Percentiles rank a stretch among this genome's conserved stretches.
phyloP scores from a whole-genome alignment of 305 asterid species.

The Stenogyne calaminthoides region DNA sequence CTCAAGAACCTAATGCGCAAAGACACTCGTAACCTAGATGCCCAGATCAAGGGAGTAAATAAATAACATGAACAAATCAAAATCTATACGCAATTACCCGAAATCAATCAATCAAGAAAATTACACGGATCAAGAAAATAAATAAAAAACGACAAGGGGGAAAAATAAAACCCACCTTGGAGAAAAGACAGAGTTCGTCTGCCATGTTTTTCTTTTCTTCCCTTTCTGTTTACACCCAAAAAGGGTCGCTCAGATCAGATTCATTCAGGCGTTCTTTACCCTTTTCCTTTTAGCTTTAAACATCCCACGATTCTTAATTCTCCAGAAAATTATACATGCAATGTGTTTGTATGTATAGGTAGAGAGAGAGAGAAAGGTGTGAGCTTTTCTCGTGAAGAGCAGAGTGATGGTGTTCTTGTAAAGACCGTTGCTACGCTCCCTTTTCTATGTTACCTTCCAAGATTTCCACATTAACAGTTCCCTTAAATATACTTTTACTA shows the following conservation, averaged over 20 bases:
- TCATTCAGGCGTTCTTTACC: conserved; percentile 39
- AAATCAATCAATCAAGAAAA: not conserved
- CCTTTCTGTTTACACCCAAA: conserved; percentile 22
- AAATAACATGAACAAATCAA: not conserved
- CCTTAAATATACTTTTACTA: not conserved
- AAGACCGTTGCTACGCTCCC: conserved; percentile 45
- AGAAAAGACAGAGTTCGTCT: conserved; percentile 51
- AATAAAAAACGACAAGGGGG: not conserved
- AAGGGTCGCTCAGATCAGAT: conserved; percentile 40
- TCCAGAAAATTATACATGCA: conserved; percentile 36
- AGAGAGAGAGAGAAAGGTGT: conserved; percentile 31
- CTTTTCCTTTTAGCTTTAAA: conserved; percentile 44
- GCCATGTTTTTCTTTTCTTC: conserved; percentile 43
- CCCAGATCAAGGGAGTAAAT: conserved; percentile 27
- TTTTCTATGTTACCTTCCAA: conserved; percentile 15
- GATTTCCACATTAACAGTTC: conserved; percentile 37
- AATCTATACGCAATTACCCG: not conserved
- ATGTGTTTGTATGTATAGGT: conserved; percentile 7
- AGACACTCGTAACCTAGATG: not conserved
- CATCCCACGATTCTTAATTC: conserved; percentile 20
- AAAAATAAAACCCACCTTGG: conserved; percentile 43
- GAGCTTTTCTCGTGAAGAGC: conserved; percentile 58
- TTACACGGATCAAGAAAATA: not conserved
- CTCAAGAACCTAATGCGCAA: not conserved
- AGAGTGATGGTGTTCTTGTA: conserved; percentile 27